Percentiles rank a stretch among this genome's conserved stretches.
Evolutionary conservation across 2,329 filamentous ascomycete species (phyloP).

Genomic region (Scedosporium minutisporum): DNA sequence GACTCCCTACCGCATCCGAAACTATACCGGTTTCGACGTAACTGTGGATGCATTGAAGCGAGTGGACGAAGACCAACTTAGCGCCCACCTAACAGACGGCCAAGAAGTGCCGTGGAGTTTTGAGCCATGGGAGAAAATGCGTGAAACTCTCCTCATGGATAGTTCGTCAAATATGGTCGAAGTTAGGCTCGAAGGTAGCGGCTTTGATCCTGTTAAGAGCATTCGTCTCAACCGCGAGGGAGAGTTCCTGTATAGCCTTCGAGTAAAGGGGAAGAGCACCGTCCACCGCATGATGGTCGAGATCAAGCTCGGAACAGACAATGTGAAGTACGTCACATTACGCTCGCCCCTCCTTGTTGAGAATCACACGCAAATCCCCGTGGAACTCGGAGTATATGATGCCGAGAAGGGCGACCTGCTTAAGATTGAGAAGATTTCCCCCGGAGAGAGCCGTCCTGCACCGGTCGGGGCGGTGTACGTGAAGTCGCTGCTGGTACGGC

Average conservation of each 20-base stretch:
- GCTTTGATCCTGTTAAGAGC: conserved; percentile 81
- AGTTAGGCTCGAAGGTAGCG: conserved; percentile 81
- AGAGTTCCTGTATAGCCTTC: conserved; percentile 79
- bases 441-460: conserved; percentile 79
- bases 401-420: conserved; percentile 78
- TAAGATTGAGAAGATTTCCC: conserved; percentile 95
- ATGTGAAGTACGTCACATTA: conserved; percentile 96
- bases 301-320: conserved; percentile 81
- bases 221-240: conserved; percentile 92
- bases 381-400: conserved; percentile 88
- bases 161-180: conserved; percentile 70
- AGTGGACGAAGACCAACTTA: conserved; percentile 37
- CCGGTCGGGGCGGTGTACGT: conserved; percentile 87
- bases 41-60: conserved; percentile 36
- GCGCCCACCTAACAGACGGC: conserved; percentile 73
- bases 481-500: conserved; percentile 78
- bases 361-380: conserved; percentile 92
- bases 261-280: conserved; percentile 75
- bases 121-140: conserved; percentile 92
- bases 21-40: conserved; percentile 90
- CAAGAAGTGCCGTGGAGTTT: conserved; percentile 93
- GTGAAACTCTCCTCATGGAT: conserved; percentile 83
- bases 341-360: conserved; percentile 86
- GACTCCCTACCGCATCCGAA: conserved; percentile 85
- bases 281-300: conserved; percentile 88